Percentiles rank a stretch among this genome's conserved stretches.
These are phyloP conservation scores for Syzygium syzygioides DNA, from an alignment of 441 rosid genomes.

Conservation along the genomic window DNA sequence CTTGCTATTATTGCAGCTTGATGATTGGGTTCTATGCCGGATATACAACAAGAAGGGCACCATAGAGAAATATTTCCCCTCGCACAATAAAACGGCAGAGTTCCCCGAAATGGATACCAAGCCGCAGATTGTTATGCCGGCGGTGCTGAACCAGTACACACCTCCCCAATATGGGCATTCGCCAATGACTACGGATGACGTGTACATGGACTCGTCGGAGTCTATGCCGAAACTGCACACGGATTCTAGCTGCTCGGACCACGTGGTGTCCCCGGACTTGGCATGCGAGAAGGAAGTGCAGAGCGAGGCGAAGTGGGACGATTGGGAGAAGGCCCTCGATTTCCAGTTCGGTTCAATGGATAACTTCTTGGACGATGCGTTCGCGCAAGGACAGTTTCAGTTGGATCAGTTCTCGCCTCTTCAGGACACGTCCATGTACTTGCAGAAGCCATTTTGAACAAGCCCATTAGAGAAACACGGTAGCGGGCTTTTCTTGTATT, in stretches of 20 bases:
- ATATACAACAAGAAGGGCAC: background rate
- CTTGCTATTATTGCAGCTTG: background rate
- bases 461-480: background rate
- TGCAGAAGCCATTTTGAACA: background rate
- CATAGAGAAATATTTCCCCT: background rate
- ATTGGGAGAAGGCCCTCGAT: background rate
- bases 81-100: background rate
- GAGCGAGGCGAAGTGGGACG: background rate
- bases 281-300: background rate
- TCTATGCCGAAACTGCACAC: background rate
- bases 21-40: background rate
- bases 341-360: background rate
- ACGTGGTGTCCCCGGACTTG: background rate
- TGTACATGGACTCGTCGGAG: background rate
- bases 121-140: background rate
- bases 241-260: background rate
- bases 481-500: background rate
- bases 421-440: background rate
- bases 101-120: background rate
- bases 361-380: background rate
- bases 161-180: background rate
- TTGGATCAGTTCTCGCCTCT: background rate
- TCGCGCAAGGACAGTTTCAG: background rate
- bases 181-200: background rate
- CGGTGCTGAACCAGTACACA: background rate